Base-by-base conservation (phyloP, 1,139 yeast species). In the Debaryomyces sp. region DNA sequence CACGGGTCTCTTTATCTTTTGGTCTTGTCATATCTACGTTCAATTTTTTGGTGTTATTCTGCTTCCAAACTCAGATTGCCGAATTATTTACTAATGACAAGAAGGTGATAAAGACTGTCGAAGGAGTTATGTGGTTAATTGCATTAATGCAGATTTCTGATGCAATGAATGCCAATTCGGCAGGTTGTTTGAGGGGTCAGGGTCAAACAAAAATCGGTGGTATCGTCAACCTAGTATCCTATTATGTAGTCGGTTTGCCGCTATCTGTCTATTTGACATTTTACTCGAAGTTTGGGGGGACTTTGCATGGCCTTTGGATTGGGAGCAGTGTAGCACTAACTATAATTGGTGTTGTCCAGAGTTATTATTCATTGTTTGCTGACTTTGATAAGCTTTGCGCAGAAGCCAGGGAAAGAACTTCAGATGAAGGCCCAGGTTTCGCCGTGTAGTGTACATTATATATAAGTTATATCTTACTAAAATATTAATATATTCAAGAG, bases 121-220 rank as follows among this genome's bases (percentile, higher is more conserved):
- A 66, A n/a, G 55, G 57, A 4, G 73, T 80, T 10, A 73, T 81
- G 77, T 81, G 84, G 68, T 62, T 78, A 35, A 72, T 81, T 49
- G 84, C 85, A 1, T 58, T 77, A 27, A 79, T 80, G 77, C 85
- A 81, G 62, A 66, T 81, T 15, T 77, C 80, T 32, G 86, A 81
- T 62, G 81, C 84, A 1, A 66, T 79, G 68, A 81, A 81, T 61
- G 82, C 85, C 7, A 80, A 79, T 46, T 77, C 82, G 5, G 85
- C 85, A 2, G 86, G 86, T 3, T 79, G 84, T 53, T 68, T 81
- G 41, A 67, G 85, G 52, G 86, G 86, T 12, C 85, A 81, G 59
- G 85, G 85, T 15, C 77, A 78, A 57, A 82, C 84, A 18, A 78
- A 75, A 55, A 80, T 81, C 43, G 85, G 85, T 3, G 85, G 85